Percentiles rank a stretch among this genome's conserved stretches.
phyloP scores from a whole-genome alignment of 176 grass and related monocot species.

The Triticum aestivum region DNA sequence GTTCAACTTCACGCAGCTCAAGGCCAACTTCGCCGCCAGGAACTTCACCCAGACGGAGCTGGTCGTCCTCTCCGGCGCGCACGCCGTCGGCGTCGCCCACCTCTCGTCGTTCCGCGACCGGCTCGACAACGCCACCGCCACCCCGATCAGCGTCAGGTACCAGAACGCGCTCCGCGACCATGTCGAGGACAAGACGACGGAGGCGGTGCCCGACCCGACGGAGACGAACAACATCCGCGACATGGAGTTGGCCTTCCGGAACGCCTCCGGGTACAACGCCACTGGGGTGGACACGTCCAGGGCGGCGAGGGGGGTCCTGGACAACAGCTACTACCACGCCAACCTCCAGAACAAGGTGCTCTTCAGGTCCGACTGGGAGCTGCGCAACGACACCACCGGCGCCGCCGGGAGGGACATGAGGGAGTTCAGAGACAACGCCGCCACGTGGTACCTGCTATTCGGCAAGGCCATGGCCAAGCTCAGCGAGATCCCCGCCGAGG shows the following conservation, averaged over 20 bases:
- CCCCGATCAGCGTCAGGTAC: background rate
- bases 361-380: conserved; percentile 30
- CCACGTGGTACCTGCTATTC: background rate
- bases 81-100: conserved; percentile 45
- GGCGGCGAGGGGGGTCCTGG: background rate
- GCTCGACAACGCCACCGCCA: conserved; percentile 1
- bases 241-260: background rate
- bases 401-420: background rate
- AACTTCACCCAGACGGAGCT: conserved; percentile 38
- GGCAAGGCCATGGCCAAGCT: conserved; percentile 43
- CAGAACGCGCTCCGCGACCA: background rate
- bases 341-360: conserved; percentile 29
- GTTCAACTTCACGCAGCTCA: conserved; percentile 19
- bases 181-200: background rate
- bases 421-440: background rate
- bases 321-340: conserved; percentile 29
- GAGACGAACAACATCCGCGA: background rate
- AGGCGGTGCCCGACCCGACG: background rate
- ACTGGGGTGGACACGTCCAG: background rate
- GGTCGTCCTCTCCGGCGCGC: conserved; percentile 40
- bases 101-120: conserved; percentile 31
- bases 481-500: conserved; percentile 32
- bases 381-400: background rate
- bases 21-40: conserved; percentile 16
- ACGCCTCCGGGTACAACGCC: background rate